Conservation (phyloP, 139 green algal species). For the Coelastrella sp. region DNA sequence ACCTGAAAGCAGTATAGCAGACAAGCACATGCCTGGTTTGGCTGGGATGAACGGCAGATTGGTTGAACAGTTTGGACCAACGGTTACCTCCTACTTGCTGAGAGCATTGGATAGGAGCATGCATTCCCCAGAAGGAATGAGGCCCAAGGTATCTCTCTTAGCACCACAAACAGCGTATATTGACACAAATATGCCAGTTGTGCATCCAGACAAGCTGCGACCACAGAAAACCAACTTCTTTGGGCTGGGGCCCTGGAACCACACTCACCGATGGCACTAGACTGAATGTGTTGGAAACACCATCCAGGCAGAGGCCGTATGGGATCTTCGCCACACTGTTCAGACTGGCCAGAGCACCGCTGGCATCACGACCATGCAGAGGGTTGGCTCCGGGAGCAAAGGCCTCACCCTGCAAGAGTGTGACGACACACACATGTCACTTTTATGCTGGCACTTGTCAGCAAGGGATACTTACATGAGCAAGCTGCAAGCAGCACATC, state of each 20-base stretch:
- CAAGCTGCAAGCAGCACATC: too few species aligned
- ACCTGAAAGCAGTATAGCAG: slow-evolving; percentile 35
- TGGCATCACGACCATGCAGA: slow-evolving; percentile 22
- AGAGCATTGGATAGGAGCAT: too few species aligned
- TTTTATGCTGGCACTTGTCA: not conserved
- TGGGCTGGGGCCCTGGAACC: too few species aligned
- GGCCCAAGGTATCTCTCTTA: too few species aligned
- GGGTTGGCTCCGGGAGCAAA: slow-evolving; percentile 64
- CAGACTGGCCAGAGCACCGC: slow-evolving; percentile 75
- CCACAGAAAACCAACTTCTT: too few species aligned
- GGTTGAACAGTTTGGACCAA: not conserved
- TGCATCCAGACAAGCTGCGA: too few species aligned
- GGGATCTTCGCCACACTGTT: slow-evolving; percentile 63
- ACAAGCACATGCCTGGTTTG: not conserved
- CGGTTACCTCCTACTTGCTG: too few species aligned
- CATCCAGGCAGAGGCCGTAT: slow-evolving; percentile 76
- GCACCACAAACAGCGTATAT: not conserved
- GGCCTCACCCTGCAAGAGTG: slow-evolving; percentile 58
- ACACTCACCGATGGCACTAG: slow-evolving; percentile 66
- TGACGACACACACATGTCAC: not conserved
- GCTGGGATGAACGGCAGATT: not conserved
- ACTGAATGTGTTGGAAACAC: slow-evolving; percentile 85
- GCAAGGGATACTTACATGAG: not conserved
- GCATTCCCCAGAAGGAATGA: too few species aligned
- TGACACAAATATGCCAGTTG: not conserved